These are phyloP conservation scores for Nematocida major DNA, from an alignment of 371 early-diverging fungal genomes.

Conservation along the genomic window DNA sequence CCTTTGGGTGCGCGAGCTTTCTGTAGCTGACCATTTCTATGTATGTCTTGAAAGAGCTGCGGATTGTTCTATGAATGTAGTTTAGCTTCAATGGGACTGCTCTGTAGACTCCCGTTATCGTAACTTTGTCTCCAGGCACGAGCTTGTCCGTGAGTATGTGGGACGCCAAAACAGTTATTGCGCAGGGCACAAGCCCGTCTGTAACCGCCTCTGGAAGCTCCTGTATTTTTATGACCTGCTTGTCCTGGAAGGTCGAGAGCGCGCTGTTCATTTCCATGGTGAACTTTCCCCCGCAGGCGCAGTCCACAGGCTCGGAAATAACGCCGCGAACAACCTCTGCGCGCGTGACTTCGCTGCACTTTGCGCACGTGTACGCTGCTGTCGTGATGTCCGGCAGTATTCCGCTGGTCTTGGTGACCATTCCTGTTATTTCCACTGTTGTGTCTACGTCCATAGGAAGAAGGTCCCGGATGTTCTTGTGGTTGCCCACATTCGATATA, in stretches of 20 bases:
- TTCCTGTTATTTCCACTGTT: slow-evolving; percentile 83
- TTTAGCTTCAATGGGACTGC: slow-evolving; percentile 87
- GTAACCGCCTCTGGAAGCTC: slow-evolving; percentile 95
- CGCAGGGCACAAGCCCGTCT: slow-evolving; percentile 96
- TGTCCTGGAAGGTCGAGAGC: slow-evolving; percentile 82
- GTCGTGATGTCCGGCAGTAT: slow-evolving; percentile 76
- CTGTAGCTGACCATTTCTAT: slow-evolving; percentile 78
- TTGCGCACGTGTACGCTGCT: slow-evolving; percentile 61
- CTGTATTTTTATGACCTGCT: slow-evolving; percentile 87
- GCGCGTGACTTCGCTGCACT: slow-evolving; percentile 66
- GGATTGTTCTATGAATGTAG: slow-evolving; percentile 77
- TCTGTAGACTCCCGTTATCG: slow-evolving; percentile 87
- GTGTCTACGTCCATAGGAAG: slow-evolving; percentile 91
- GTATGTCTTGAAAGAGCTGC: slow-evolving; percentile 85
- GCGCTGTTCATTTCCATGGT: slow-evolving; percentile 73
- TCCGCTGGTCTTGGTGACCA: slow-evolving; percentile 80
- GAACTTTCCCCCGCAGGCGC: slow-evolving; percentile 67
- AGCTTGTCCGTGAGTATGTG: slow-evolving; percentile 86
- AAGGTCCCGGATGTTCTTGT: slow-evolving; percentile 81
- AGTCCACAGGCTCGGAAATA: slow-evolving; percentile 81
- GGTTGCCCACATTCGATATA: slow-evolving; percentile 74
- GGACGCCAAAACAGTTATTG: slow-evolving; percentile 79
- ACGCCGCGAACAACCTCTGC: slow-evolving; percentile 81
- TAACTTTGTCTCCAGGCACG: slow-evolving; percentile 91
- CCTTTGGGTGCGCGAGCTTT: slow-evolving; percentile 67